Evolutionary conservation across 768 basidiomycete genomes (phyloP), one percentile per base, ranked within the genome.

Genomic region (Amanita jacksonii): DNA sequence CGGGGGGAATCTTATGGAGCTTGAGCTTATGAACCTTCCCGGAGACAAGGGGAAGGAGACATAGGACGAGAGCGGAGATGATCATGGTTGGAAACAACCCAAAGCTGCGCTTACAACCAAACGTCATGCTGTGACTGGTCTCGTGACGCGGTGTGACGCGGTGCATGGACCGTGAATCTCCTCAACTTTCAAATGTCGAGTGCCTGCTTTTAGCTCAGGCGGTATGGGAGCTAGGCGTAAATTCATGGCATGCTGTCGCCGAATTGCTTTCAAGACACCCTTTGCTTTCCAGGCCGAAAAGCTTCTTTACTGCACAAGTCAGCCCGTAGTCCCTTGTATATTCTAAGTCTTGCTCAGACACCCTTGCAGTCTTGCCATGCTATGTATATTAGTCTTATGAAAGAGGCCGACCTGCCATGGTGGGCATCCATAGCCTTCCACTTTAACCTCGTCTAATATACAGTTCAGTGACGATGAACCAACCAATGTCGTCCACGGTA

Each of bases 181-280:
- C n/a, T n/a, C n/a, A 33, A 19, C 52, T 59, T 32, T 59, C 50
- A 32, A 54, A 51, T 53, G 58, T 85, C 42, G 89, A 93, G 63
- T 70, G 76, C 45, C 80, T 96, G 39, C 63, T 96, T 22, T 73
- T 94, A 38, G 78, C 90, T 1, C 92, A 96, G 62, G 81, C 88
- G 0, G 81, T 88, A 33, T 86, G 86, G 62, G 86, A 92, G 56
- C 69, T 81, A 45, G 90, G 91, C 10, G 67, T 77, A 27, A 63
- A 71, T 36, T 70, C 71, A 3, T 92, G 91, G 91, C 54, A 69
- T 27, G 60, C 69, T 5, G 76, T 93, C 7, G 71, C 84, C 16
- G 72, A 72, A 33, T 51, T 85, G 5, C 72, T 94, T 15, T 66
- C 73, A 13, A 75, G 74, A 20, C 88, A 93, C 52, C 80, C 89